These are phyloP conservation scores for Cubamyces lactineus DNA, from an alignment of 768 basidiomycete species.

Conservation along the genomic window DNA sequence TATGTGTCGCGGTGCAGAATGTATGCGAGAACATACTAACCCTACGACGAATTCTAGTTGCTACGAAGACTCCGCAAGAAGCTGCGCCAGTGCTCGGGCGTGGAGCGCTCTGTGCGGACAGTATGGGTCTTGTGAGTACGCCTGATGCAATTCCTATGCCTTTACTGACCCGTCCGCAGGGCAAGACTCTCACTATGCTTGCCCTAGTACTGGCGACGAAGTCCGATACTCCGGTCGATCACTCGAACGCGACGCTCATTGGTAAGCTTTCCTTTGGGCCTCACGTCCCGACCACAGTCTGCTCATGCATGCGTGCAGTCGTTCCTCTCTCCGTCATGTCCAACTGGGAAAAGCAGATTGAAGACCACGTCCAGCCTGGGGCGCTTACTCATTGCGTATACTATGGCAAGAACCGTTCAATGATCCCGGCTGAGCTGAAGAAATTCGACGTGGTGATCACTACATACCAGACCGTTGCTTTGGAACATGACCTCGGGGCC, in stretches of 20 bases:
- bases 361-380: conserved; percentile 66
- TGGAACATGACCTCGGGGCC: conserved; percentile 46
- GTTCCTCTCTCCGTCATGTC: conserved; percentile 82
- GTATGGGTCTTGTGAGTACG: conserved; percentile 70
- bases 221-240: conserved; percentile 55
- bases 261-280: conserved; percentile 47
- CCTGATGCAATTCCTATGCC: background rate
- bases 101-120: conserved; percentile 89
- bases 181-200: conserved; percentile 91
- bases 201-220: conserved; percentile 81
- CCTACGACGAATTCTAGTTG: conserved; percentile 49
- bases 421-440: conserved; percentile 61
- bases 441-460: conserved; percentile 81
- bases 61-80: conserved; percentile 79
- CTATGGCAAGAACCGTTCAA: conserved; percentile 67
- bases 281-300: background rate
- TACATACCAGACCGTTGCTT: conserved; percentile 74
- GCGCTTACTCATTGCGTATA: conserved; percentile 63
- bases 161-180: conserved; percentile 43
- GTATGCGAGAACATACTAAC: background rate
- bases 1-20: conserved; percentile 10
- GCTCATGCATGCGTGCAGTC: conserved; percentile 46
- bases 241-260: conserved; percentile 75
- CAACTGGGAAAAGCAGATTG: conserved; percentile 87
- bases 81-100: conserved; percentile 66